A percentile compares a stretch with the other conserved stretches of the same genome.
phyloP scores from a whole-genome alignment of 805 yeast genomes.

The Candida insectalens region DNA sequence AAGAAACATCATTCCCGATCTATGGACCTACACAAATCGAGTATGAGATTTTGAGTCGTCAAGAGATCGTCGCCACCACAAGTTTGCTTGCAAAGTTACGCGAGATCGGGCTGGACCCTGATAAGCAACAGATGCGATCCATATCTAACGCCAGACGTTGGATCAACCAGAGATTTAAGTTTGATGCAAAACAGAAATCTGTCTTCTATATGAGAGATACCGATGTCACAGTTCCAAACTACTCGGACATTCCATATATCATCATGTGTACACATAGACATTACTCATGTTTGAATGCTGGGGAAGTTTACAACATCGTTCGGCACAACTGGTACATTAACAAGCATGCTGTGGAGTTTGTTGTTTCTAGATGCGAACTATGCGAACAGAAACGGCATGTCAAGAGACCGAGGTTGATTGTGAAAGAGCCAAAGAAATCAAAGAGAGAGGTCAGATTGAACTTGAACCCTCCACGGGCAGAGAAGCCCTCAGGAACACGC shows the following conservation, averaged over 20 bases:
- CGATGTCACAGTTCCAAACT: slow-evolving; percentile 21
- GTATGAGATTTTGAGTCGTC: slow-evolving; percentile 17
- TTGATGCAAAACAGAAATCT: slow-evolving; percentile 8
- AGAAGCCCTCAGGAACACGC: too few species aligned
- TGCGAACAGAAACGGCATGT: slow-evolving; percentile 8
- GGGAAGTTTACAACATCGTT: slow-evolving; percentile 17
- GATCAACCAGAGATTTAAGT: slow-evolving; percentile 23
- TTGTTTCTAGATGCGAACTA: slow-evolving; percentile 13
- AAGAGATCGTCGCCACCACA: slow-evolving; percentile 21
- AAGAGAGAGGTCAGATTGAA: too few species aligned
- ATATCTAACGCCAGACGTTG: slow-evolving; percentile 23
- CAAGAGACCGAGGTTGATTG: not conserved
- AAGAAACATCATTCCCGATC: slow-evolving; percentile 16
- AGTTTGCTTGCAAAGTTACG: slow-evolving; percentile 15
- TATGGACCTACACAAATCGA: slow-evolving; percentile 25
- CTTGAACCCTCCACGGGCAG: too few species aligned
- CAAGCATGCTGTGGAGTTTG: slow-evolving; percentile 18
- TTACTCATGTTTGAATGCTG: slow-evolving; percentile 13
- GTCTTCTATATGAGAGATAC: slow-evolving; percentile 21
- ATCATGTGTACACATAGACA: slow-evolving; percentile 21
- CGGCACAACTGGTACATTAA: slow-evolving; percentile 23
- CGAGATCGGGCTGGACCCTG: slow-evolving; percentile 15
- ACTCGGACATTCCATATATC: slow-evolving; percentile 19
- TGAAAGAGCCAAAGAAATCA: not conserved
- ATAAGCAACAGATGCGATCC: slow-evolving; percentile 21